Conservation (phyloP, 768 basidiomycete genomes). For the Amanita exitialis region DNA sequence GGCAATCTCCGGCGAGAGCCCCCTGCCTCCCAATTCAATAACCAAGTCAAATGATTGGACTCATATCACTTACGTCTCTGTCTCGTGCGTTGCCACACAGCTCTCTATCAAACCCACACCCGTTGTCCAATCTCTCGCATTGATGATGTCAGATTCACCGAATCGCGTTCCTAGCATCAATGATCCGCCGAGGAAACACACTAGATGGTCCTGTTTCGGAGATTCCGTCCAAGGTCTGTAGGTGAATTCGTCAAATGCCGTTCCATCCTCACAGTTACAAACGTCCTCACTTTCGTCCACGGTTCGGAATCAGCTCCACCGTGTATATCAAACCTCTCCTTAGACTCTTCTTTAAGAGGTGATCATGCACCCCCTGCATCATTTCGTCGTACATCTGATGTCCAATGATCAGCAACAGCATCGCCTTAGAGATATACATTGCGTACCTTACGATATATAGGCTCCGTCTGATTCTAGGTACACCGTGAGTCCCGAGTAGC, state of each 20-base stretch:
- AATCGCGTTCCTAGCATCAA: constrained; percentile 81
- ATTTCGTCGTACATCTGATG: constrained; percentile 78
- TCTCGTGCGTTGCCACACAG: constrained; percentile 79
- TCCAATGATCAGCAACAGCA: not conserved
- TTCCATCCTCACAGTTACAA: not conserved
- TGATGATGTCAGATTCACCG: constrained; percentile 31
- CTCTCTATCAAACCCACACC: constrained; percentile 81
- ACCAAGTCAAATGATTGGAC: not conserved
- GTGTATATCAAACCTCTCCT: constrained; percentile 60
- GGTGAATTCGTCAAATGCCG: not conserved
- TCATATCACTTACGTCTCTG: constrained; percentile 57
- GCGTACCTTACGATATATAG: constrained; percentile 62
- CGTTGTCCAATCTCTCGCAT: constrained; percentile 73
- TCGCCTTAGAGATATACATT: not conserved
- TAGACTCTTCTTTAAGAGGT: constrained; percentile 57
- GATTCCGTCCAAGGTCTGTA: constrained; percentile 9
- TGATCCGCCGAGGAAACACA: constrained; percentile 89
- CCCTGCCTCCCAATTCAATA: constrained; percentile 29
- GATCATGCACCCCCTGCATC: constrained; percentile 70
- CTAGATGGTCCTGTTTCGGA: constrained; percentile 93
- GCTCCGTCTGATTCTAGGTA: constrained; percentile 63
- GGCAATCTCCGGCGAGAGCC: constrained; percentile 82
- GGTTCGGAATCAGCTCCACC: constrained; percentile 61
- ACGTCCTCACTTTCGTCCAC: constrained; percentile 19
- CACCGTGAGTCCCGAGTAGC: not conserved